Evolutionary conservation across 768 basidiomycete species (phyloP).

Genomic region (Steccherinum ochraceum): DNA sequence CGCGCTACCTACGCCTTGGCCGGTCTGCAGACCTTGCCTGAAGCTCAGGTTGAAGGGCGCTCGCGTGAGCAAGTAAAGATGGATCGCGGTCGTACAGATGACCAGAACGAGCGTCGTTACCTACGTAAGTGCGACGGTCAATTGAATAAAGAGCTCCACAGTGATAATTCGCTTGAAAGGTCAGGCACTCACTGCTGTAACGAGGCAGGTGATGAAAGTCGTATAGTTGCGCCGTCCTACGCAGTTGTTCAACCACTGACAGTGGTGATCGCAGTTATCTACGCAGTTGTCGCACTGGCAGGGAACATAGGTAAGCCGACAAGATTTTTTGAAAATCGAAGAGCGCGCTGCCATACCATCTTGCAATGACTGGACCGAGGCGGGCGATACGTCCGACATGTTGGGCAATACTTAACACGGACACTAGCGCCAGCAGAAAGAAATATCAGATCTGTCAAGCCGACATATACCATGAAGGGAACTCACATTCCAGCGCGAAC

Average conservation of each 20-base stretch:
- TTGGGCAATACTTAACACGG: slow-evolving; percentile 89
- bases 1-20: slow-evolving; percentile 66
- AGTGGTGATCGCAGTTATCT: slow-evolving; percentile 91
- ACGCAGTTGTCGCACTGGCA: slow-evolving; percentile 93
- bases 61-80: slow-evolving; percentile 64
- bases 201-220: slow-evolving; percentile 82
- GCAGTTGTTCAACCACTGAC: slow-evolving; percentile 92
- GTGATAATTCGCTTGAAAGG: background rate
- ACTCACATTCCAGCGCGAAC: slow-evolving; percentile 74
- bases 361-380: slow-evolving; percentile 95
- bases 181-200: slow-evolving; percentile 57
- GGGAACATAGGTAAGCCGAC: background rate
- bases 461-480: background rate
- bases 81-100: slow-evolving; percentile 78
- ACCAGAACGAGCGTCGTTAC: slow-evolving; percentile 69
- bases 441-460: background rate
- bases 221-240: slow-evolving; percentile 94
- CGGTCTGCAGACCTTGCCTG: slow-evolving; percentile 31
- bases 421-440: slow-evolving; percentile 45
- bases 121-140: slow-evolving; percentile 31
- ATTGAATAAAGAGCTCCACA: background rate
- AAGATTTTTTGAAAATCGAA: too few species aligned
- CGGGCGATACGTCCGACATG: slow-evolving; percentile 88
- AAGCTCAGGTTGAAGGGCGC: slow-evolving; percentile 40
- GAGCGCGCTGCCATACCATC: slow-evolving; percentile 69